Evolutionary conservation across 2,329 filamentous ascomycete genomes (phyloP), one percentile per base, ranked within the genome.

Genomic region (Colletotrichum melonis): DNA sequence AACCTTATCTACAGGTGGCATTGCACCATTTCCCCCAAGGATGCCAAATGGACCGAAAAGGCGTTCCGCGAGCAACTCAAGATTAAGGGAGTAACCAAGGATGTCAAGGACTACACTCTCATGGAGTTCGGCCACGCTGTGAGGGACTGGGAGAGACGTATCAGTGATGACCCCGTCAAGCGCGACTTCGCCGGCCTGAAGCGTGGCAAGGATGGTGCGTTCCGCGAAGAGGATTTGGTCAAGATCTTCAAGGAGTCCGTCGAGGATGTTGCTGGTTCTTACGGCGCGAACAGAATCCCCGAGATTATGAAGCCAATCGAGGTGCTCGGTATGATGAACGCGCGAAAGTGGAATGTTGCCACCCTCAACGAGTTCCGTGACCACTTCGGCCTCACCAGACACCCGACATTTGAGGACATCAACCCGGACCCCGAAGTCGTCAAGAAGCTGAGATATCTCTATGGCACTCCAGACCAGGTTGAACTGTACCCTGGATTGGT

Each of bases 321-420:
- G 74, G 87, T 92, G 8, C 82, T 92, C 6, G 90, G 89, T 56
- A 92, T 92, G 67, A 82, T 88, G 72, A 89, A 91, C 76, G 84
- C 88, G 0, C 85, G 90, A 38, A 82, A 85, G 22, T 92, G 90
- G 90, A 87, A 88, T 60, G 81, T 89, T 6, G 88, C 87, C 4
- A 88, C 88, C 0, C 82, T 92, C 68, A 92, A 92, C 73, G 90
- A 92, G 79, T 91, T 92, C 81, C 84, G 90, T 59, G 87, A 90
- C 74, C 89, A 90, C 82, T 92, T 92, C 75, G 84, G 85, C 19
- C 80, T 92, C 59, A 86, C 88, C 76, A 83, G 85, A 0, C 87
- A 92, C 74, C 82, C 84, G 4, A 88, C 84, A 0, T 92, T 92
- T 73, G 88, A 90, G 73, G 88, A 90, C 69, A 89, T 91, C 77